Percentiles rank a stretch among this genome's conserved stretches.
Evolutionary conservation across 371 early-diverging fungal species (phyloP).

Genomic region (Funneliformis caledonium): DNA sequence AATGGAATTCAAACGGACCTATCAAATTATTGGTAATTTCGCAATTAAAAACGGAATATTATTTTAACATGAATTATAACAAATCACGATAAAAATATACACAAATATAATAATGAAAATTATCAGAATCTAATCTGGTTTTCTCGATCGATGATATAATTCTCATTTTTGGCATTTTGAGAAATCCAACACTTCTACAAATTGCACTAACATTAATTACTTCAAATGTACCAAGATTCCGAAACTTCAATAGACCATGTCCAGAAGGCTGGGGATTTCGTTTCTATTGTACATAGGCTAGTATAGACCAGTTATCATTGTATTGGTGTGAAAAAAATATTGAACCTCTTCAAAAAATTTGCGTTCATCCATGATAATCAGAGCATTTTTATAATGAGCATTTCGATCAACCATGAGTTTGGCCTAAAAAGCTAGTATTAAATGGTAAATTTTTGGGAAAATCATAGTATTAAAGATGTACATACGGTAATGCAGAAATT

Average conservation of each 20-base stretch:
- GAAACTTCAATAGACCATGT: not conserved
- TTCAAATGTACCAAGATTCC: conserved; percentile 7
- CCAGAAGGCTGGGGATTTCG: conserved; percentile 2
- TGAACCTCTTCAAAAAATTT: conserved; percentile 7
- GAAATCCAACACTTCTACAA: conserved; percentile 26
- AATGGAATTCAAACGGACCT: no score
- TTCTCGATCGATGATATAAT: conserved; percentile 17
- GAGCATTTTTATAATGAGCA: not conserved
- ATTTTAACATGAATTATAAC: no score
- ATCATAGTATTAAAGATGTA: not conserved
- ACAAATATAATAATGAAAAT: not conserved
- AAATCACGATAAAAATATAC: no score
- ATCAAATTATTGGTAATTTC: no score
- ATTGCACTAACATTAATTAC: conserved; percentile 22
- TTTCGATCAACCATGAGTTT: conserved; percentile 1
- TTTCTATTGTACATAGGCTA: not conserved
- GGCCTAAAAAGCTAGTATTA: not conserved
- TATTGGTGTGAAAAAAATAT: conserved; percentile 24
- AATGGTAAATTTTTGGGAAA: not conserved
- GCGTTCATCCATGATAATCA: not conserved
- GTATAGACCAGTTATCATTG: not conserved
- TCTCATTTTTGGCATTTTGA: not conserved
- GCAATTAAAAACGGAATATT: no score
- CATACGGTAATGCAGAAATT: not conserved
- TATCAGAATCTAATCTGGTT: conserved; percentile 1